A percentile compares a stretch with the other conserved stretches of the same genome.
These are phyloP conservation scores for Myriosclerotinia curreyana DNA, from an alignment of 2,329 filamentous ascomycete genomes.

Conservation along the genomic window DNA sequence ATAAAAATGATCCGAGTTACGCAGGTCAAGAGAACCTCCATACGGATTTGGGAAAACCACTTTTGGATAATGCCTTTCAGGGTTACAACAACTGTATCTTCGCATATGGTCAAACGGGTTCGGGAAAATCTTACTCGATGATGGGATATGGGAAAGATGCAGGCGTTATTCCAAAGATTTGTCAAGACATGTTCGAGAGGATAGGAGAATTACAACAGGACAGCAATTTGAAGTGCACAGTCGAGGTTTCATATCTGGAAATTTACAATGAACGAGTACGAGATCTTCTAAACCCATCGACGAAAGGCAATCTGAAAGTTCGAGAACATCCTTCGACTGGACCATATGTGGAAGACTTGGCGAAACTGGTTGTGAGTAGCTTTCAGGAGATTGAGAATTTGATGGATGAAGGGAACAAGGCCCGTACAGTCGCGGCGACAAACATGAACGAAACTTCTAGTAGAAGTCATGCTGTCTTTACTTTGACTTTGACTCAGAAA, in stretches of 20 bases:
- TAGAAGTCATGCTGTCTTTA: slow-evolving; percentile 97
- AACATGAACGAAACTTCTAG: slow-evolving; percentile 99
- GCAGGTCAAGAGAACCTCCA: slow-evolving; percentile 89
- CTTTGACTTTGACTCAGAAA: slow-evolving; percentile 91
- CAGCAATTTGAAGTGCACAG: slow-evolving; percentile 78
- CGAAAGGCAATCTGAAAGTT: slow-evolving; percentile 94
- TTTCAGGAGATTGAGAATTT: slow-evolving; percentile 95
- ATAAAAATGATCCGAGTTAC: slow-evolving; percentile 75
- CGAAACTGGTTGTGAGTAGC: slow-evolving; percentile 88
- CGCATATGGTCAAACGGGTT: slow-evolving; percentile 96
- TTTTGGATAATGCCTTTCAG: slow-evolving; percentile 96
- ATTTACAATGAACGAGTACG: slow-evolving; percentile 98
- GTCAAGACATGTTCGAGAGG: slow-evolving; percentile 92
- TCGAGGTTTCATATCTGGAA: slow-evolving; percentile 97
- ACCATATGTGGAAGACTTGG: slow-evolving; percentile 96
- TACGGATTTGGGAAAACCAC: slow-evolving; percentile 78
- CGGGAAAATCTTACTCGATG: slow-evolving; percentile 99
- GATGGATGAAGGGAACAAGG: slow-evolving; percentile 99
- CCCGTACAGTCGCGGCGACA: slow-evolving; percentile 92
- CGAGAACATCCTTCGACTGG: slow-evolving; percentile 96
- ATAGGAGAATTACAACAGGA: slow-evolving; percentile 71
- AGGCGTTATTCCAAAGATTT: slow-evolving; percentile 95
- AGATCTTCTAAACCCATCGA: slow-evolving; percentile 90
- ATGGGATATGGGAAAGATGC: slow-evolving; percentile 98
- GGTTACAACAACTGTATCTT: slow-evolving; percentile 99